Evolutionary conservation across 2,329 filamentous ascomycete genomes (phyloP).

Genomic region (Blastomyces emzantsi): DNA sequence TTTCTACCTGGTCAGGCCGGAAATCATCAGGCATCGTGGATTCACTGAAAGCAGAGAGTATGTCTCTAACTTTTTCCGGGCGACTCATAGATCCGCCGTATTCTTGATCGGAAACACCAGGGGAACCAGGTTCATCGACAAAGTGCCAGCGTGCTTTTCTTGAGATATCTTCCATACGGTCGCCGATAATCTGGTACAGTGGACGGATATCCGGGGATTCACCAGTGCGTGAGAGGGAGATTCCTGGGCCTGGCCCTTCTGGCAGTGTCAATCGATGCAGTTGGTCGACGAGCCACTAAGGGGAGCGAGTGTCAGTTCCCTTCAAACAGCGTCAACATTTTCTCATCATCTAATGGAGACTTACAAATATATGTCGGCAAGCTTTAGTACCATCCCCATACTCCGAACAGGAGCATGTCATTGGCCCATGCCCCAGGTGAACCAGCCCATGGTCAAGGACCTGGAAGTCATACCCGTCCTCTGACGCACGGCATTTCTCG

Average conservation of each 20-base stretch:
- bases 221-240: constrained; percentile 28
- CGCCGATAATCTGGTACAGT: constrained; percentile 27
- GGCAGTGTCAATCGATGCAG: constrained; percentile 30
- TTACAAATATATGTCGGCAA: constrained; percentile 37
- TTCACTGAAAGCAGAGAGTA: constrained; percentile 38
- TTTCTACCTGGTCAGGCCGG: constrained; percentile 32
- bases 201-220: constrained; percentile 23
- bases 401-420: constrained; percentile 31
- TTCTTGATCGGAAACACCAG: constrained; percentile 14
- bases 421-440: constrained; percentile 23
- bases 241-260: constrained; percentile 20
- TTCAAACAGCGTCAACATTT: not conserved
- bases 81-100: constrained; percentile 26
- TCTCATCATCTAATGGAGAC: constrained; percentile 14
- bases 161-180: constrained; percentile 27
- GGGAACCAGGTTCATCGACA: constrained; percentile 20
- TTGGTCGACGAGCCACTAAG: constrained; percentile 36
- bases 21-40: constrained; percentile 32
- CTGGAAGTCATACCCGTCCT: constrained; percentile 31
- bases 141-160: constrained; percentile 30
- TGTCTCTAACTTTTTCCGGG: constrained; percentile 35
- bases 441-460: constrained; percentile 30
- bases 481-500: constrained; percentile 23
- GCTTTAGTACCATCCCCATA: constrained; percentile 26
- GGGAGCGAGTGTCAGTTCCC: constrained; percentile 7